Evolutionary conservation across 139 green algal genomes (phyloP), one percentile per base, ranked within the genome.

Genomic region (Medakamo hakoo): DNA sequence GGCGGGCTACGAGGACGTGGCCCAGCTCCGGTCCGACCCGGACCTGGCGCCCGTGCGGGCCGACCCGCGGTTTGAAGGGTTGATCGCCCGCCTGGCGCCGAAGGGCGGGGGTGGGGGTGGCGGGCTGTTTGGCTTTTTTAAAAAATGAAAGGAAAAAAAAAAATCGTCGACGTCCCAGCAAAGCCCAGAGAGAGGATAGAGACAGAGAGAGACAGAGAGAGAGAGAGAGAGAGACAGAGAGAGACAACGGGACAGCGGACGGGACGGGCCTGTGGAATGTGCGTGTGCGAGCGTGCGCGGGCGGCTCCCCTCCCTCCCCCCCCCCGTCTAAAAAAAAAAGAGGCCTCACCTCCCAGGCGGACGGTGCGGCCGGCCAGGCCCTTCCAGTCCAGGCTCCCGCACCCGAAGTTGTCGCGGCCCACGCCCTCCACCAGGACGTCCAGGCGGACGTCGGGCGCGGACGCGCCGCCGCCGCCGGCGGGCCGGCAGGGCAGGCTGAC

Each of bases 341-440:
- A n/a, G n/a, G n/a, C n/a, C n/a, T n/a, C n/a, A n/a, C n/a, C n/a
- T n/a, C n/a, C n/a, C n/a, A 86, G 31, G 0, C 24, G 73, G 23
- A 86, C 62, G 27, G 71, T 63, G 16, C 26, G 22, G n/a, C 29
- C 65, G 27, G 71, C 25, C 59, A 86, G 63, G 2, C 80, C 80
- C 73, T 86, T 86, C 3, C 55, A 31, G 64, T 86, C 78, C 27
- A 49, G 73, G 56, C n/a, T 65, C 19, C 66, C 71, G 26, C 63
- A 69, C 3, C 67, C 75, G 59, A 72, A 76, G 26, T 81, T 86
- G 28, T 69, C 61, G 14, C 80, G 66, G 1, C 78, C 78, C 56
- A 85, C 70, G 3, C 58, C 75, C 56, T 82, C 68, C 4, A 86
- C 78, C 5, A 83, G 24, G 23, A 86, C 64, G 59, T 83, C 74